Evolutionary conservation across 139 green algal genomes (phyloP).

Genomic region (Gonium pectorale): DNA sequence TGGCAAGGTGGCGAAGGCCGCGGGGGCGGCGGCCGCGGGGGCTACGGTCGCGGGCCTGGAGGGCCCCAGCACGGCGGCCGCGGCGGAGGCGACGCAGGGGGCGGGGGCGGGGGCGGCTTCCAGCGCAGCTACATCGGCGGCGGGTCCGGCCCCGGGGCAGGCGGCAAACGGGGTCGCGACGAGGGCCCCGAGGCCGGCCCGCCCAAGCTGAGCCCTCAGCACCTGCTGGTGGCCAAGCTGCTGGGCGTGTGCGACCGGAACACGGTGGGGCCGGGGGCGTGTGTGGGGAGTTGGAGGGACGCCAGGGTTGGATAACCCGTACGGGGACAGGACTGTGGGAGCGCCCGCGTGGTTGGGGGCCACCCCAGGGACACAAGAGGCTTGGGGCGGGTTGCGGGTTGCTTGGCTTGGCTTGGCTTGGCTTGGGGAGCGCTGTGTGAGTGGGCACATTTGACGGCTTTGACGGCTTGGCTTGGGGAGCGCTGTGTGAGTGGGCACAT

Average conservation of each 20-base stretch:
- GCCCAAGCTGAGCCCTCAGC: constrained; percentile 45
- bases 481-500: too few relatives aligned
- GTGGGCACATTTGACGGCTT: too few relatives aligned
- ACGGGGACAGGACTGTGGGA: too few relatives aligned
- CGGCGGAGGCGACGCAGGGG: not conserved
- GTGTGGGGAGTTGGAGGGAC: not conserved
- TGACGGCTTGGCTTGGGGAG: too few relatives aligned
- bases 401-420: too few relatives aligned
- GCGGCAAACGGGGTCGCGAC: constrained; percentile 52
- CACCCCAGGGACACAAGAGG: too few relatives aligned
- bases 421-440: too few relatives aligned
- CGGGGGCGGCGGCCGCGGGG: not conserved
- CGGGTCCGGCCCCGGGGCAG: too few relatives aligned
- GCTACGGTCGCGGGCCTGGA: not conserved
- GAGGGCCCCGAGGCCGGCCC: constrained; percentile 37
- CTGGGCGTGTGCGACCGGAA: constrained; percentile 52
- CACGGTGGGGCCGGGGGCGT: constrained; percentile 4
- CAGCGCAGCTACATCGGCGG: constrained; percentile 54
- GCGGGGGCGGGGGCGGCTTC: constrained; percentile 23
- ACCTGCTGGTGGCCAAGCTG: constrained; percentile 50
- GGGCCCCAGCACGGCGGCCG: not conserved
- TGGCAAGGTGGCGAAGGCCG: not conserved
- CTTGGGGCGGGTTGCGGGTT: too few relatives aligned
- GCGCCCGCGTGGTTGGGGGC: too few relatives aligned
- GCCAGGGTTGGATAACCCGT: too few relatives aligned